A percentile compares a stretch with the other conserved stretches of the same genome.
These are phyloP conservation scores for Alnus glutinosa DNA, from an alignment of 306 rosid genomes.

Conservation along the genomic window DNA sequence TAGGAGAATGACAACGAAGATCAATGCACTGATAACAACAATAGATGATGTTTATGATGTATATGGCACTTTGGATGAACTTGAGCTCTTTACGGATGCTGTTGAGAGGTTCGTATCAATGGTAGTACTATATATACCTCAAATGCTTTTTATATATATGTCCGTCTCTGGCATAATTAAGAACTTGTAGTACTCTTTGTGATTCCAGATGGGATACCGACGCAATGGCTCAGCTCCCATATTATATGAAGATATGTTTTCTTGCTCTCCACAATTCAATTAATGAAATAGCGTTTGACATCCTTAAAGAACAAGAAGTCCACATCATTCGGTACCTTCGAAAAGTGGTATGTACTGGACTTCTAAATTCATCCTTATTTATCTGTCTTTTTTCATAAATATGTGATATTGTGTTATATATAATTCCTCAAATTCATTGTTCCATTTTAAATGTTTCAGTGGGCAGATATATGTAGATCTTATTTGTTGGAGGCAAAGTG, in stretches of 20 bases:
- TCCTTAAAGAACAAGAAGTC: not conserved
- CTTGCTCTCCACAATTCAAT: not conserved
- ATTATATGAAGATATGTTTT: constrained; percentile 1
- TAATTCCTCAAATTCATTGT: not conserved
- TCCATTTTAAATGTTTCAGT: constrained; percentile 7
- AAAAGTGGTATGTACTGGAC: not conserved
- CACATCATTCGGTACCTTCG: not conserved
- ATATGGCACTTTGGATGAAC: constrained; percentile 21
- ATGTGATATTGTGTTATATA: not conserved
- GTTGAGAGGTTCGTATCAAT: constrained; percentile 18
- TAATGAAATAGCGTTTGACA: not conserved
- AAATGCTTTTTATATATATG: not conserved
- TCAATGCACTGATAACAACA: not conserved
- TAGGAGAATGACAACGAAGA: not conserved
- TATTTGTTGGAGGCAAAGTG: constrained; percentile 30
- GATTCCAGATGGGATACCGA: not conserved
- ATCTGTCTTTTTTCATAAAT: too few species aligned
- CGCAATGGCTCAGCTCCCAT: not conserved
- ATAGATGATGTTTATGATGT: constrained; percentile 23
- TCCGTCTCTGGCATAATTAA: not conserved
- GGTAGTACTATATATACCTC: too few species aligned
- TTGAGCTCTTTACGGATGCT: constrained; percentile 22
- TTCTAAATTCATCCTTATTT: not conserved
- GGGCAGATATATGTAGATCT: constrained; percentile 31
- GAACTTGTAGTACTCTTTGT: not conserved